Conservation (phyloP, 1,284 basidiomycete genomes). For the Ustilago crameri region DNA sequence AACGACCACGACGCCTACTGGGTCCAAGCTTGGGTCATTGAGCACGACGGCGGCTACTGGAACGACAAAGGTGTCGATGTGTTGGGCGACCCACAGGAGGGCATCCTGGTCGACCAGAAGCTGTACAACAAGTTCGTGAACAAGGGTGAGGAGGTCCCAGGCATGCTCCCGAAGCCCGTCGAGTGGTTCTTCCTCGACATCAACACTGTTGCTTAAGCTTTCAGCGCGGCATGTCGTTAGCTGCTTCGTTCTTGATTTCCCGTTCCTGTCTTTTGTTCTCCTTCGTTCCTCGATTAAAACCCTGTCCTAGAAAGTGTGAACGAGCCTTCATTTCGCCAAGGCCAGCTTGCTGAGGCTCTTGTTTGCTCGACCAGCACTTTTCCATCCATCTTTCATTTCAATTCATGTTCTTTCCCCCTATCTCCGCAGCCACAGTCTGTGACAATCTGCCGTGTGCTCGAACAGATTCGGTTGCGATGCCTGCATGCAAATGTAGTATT, state of each 20-base stretch:
- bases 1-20: conserved; percentile 28
- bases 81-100: conserved; percentile 8
- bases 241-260: neutral
- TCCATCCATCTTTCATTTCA: too few relatives aligned
- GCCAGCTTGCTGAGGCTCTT: too few relatives aligned
- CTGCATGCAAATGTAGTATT: neutral
- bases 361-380: too few relatives aligned
- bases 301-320: too few relatives aligned
- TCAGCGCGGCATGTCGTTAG: neutral
- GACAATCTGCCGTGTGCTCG: too few relatives aligned
- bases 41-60: conserved; percentile 29
- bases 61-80: conserved; percentile 4
- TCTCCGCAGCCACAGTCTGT: too few relatives aligned
- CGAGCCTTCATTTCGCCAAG: too few relatives aligned
- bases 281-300: too few relatives aligned
- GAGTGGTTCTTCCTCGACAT: conserved; percentile 53
- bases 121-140: conserved; percentile 32
- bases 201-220: conserved; percentile 26
- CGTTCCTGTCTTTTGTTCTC: neutral
- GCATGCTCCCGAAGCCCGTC: neutral
- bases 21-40: conserved; percentile 33
- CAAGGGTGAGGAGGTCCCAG: conserved; percentile 12
- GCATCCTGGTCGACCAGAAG: conserved; percentile 29
- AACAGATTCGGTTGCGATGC: too few relatives aligned
- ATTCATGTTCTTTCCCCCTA: too few relatives aligned